These are phyloP conservation scores for Lepiota subincarnata DNA, from an alignment of 768 basidiomycete genomes.

Conservation along the genomic window DNA sequence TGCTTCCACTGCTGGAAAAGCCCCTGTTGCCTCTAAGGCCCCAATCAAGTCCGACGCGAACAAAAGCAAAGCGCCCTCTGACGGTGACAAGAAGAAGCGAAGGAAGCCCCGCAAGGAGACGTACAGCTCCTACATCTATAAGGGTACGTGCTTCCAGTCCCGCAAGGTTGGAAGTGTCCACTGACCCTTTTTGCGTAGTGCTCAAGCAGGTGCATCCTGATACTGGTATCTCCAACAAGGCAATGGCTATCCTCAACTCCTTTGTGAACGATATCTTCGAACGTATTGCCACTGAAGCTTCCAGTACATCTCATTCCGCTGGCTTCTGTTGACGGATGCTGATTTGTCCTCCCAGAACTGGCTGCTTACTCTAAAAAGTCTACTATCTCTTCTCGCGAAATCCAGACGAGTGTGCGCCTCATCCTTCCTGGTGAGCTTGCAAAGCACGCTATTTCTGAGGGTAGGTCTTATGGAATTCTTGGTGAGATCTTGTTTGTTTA, in stretches of 20 bases:
- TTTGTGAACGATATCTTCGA: conserved; percentile 97
- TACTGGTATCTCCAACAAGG: conserved; percentile 99
- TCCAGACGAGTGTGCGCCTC: conserved; percentile 94
- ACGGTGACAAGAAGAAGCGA: conserved; percentile 84
- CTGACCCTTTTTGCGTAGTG: conserved; percentile 42
- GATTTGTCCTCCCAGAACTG: conserved; percentile 55
- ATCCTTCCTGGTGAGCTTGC: conserved; percentile 97
- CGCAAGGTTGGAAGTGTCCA: background rate
- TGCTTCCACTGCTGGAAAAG: conserved; percentile 82
- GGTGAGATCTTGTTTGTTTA: conserved; percentile 91
- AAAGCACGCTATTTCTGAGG: conserved; percentile 98
- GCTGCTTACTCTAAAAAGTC: conserved; percentile 98
- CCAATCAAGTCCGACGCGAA: conserved; percentile 71
- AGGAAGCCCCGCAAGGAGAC: conserved; percentile 87
- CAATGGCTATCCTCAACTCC: conserved; percentile 94
- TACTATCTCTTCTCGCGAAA: conserved; percentile 97
- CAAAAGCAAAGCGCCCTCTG: conserved; percentile 69
- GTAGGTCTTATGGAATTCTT: conserved; percentile 27
- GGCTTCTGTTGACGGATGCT: conserved; percentile 9
- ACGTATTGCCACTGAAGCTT: conserved; percentile 88
- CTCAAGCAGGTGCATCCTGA: conserved; percentile 98
- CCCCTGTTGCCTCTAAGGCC: conserved; percentile 71
- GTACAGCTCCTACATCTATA: conserved; percentile 91
- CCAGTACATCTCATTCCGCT: conserved; percentile 49
- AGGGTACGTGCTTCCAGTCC: conserved; percentile 43